Base-by-base conservation (phyloP, 73 alveolate genomes). In the Paramecium primaurelia region DNA sequence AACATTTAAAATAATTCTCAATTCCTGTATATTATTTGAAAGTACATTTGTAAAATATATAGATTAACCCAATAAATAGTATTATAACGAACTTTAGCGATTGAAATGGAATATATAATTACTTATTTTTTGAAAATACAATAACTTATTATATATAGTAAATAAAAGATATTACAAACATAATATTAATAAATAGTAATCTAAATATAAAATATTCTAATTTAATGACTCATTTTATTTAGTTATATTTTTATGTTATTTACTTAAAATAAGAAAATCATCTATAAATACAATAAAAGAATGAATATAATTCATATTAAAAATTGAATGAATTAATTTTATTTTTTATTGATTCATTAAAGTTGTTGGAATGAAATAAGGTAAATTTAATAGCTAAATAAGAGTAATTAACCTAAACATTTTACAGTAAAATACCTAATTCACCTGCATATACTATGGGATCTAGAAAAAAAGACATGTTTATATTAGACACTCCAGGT, bases 381-480 rank as follows among this genome's bases (percentile, higher is more conserved):
- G 69, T 54, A 54, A 54, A 54, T 18, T 54, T 54, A 54, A 54
- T 54, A 7, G 32, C 11, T 54, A 54, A 54, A 54, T 54, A 49
- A 54, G 84, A 64, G 84, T 34, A 64, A 64, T 64, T 64, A 32
- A 64, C 84, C 20, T 64, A 64, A 64, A 64, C 84, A 28, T 64
- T 64, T 64, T 64, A 64, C 47, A 64, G 84, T 64, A 64, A 34
- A 37, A 73, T 73, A 37, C 87, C 87, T 30, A 73, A 73, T 73
- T 80, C 75, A 2, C 91, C 91, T 10, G 91, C 91, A n/a, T 80
- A 44, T 49, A 26, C 91, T 20, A 80, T 80, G 38, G 91, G 77
- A 26, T 38, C 14, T 14, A 80, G 58, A 45, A 32, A 40, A 32
- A 44, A 25, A 25, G 49, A 45, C 25, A 9, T 8, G 5, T 25